Percentiles rank a stretch among this genome's conserved stretches.
phyloP scores from a whole-genome alignment of 306 rosid species.

The Cicer chorassanicum region DNA sequence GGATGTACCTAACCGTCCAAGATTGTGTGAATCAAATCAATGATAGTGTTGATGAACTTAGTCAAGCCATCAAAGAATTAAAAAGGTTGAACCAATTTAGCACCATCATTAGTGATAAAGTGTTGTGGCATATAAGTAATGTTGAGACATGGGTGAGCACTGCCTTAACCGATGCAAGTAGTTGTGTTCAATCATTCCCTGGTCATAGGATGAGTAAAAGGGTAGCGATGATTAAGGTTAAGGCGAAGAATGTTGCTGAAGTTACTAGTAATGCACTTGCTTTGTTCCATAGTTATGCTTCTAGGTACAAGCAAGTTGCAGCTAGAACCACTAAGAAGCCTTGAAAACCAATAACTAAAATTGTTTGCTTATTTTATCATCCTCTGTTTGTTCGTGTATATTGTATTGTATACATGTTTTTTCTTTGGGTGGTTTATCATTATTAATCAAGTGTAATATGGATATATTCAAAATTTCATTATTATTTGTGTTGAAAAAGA shows the following conservation, averaged over 20 bases:
- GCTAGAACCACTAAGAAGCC: conserved; percentile 38
- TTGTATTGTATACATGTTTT: conserved; percentile 41
- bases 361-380: neutral
- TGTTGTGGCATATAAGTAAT: conserved; percentile 68
- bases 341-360: neutral
- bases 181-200: conserved; percentile 52
- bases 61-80: conserved; percentile 56
- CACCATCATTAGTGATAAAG: conserved; percentile 31
- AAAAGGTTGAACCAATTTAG: conserved; percentile 21
- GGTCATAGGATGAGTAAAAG: conserved; percentile 59
- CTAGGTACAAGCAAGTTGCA: conserved; percentile 35
- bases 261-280: conserved; percentile 62
- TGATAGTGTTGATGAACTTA: conserved; percentile 61
- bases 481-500: neutral
- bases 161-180: conserved; percentile 63
- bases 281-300: conserved; percentile 61
- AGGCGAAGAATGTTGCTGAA: conserved; percentile 63
- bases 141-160: conserved; percentile 73
- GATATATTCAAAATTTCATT: neutral
- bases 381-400: conserved; percentile 39
- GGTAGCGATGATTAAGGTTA: conserved; percentile 58
- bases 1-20: conserved; percentile 47
- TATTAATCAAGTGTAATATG: neutral
- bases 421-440: conserved; percentile 31
- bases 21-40: conserved; percentile 63